phyloP scores from a whole-genome alignment of 352 stramenopile species.

The Phytophthora colocasiae region DNA sequence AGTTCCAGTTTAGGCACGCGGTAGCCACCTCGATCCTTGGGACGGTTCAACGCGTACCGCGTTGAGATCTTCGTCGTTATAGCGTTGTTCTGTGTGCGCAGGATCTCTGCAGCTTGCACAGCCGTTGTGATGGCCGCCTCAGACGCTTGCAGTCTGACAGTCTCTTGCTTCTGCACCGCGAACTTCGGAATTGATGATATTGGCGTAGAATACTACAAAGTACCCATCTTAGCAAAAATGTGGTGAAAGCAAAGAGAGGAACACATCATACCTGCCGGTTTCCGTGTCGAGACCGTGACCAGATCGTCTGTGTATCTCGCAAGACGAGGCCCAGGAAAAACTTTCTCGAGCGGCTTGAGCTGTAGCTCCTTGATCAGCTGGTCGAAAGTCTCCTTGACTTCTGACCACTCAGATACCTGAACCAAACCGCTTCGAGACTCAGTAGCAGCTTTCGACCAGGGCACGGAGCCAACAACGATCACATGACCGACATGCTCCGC shows the following conservation, averaged over 20 bases:
- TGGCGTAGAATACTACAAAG: conserved; percentile 74
- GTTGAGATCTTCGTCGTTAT: conserved; percentile 73
- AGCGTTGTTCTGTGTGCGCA: conserved; percentile 70
- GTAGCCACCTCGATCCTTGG: conserved; percentile 56
- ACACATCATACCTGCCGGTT: conserved; percentile 58
- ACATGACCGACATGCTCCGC: conserved; percentile 38
- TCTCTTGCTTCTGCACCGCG: conserved; percentile 69
- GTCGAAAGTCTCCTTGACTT: conserved; percentile 44
- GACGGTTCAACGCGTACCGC: conserved; percentile 64
- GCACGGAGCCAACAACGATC: conserved; percentile 62
- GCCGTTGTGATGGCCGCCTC: conserved; percentile 77
- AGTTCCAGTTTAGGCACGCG: conserved; percentile 81
- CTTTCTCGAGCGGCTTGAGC: conserved; percentile 52
- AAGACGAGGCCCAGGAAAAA: conserved; percentile 61
- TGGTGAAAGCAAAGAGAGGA: neutral
- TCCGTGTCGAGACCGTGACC: conserved; percentile 73
- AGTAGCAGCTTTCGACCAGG: conserved; percentile 39
- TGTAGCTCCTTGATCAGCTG: conserved; percentile 52
- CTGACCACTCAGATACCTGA: conserved; percentile 43
- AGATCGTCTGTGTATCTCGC: conserved; percentile 75
- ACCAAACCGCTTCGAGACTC: conserved; percentile 24
- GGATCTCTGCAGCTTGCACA: conserved; percentile 73
- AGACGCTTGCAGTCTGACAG: conserved; percentile 67
- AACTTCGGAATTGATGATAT: conserved; percentile 87
- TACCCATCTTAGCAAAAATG: too few species aligned